phyloP scores from a whole-genome alignment of 2,329 filamentous ascomycete genomes.

The Aspergillus fijiensis region DNA sequence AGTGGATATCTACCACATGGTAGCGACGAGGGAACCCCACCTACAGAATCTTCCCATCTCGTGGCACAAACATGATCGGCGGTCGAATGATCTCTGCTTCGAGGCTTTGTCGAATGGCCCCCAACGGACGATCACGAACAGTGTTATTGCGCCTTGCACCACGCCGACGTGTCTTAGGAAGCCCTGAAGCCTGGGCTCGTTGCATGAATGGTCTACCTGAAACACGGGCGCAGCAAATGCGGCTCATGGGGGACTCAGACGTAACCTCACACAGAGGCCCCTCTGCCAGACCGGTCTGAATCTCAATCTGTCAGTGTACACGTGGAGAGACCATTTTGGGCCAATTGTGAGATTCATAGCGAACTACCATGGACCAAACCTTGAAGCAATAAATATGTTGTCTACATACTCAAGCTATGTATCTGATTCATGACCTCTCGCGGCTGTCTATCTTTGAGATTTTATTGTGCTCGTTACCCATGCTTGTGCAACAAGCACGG shows the following conservation, averaged over 20 bases:
- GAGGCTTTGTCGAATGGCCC: background rate
- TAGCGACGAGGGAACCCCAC: background rate
- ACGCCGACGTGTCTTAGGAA: background rate
- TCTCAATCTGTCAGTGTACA: background rate
- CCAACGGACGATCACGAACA: background rate
- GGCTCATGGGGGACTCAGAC: background rate
- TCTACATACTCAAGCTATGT: too few relatives aligned
- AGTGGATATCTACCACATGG: slow-evolving; percentile 5
- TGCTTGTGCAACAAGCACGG: too few relatives aligned
- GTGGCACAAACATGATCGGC: background rate
- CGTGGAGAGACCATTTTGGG: too few relatives aligned
- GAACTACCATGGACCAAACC: too few relatives aligned
- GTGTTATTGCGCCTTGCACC: slow-evolving; percentile 1
- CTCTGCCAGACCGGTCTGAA: background rate
- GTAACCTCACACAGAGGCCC: background rate
- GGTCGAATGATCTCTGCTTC: background rate
- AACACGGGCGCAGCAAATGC: background rate
- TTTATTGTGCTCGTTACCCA: too few relatives aligned
- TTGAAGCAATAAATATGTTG: too few relatives aligned
- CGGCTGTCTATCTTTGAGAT: too few relatives aligned
- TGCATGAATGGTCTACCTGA: background rate
- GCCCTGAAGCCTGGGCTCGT: background rate
- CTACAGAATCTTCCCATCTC: background rate
- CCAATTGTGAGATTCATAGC: too few relatives aligned
- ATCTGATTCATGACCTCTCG: too few relatives aligned